These are phyloP conservation scores for Polygonum aviculare DNA, from an alignment of 148 eudicot species.

Conservation along the genomic window DNA sequence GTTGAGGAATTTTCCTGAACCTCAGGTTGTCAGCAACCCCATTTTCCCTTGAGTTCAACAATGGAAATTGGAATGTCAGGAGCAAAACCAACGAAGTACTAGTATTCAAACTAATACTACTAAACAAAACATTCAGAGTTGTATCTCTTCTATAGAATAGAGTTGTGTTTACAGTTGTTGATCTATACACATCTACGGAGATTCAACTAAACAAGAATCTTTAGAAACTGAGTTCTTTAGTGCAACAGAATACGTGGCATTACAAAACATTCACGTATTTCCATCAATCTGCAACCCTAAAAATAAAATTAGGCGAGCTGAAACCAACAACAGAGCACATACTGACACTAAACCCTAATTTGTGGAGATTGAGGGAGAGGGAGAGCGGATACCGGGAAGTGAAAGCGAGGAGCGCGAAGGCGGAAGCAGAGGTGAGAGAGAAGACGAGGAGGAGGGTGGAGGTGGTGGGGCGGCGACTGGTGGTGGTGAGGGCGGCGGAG, in stretches of 20 bases:
- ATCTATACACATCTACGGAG: neutral
- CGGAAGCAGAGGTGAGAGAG: conserved; percentile 47
- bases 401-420: conserved; percentile 33
- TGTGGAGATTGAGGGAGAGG: neutral
- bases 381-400: conserved; percentile 29
- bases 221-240: neutral
- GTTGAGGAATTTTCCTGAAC: conserved; percentile 32
- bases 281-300: neutral
- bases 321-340: neutral
- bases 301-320: neutral
- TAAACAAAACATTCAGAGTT: neutral
- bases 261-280: neutral
- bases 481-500: conserved; percentile 70
- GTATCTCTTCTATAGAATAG: neutral
- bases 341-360: conserved; percentile 2
- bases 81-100: neutral
- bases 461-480: conserved; percentile 62
- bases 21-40: conserved; percentile 32
- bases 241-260: neutral
- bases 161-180: neutral
- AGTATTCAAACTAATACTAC: neutral
- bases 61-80: conserved; percentile 8
- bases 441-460: conserved; percentile 48
- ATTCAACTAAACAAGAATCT: neutral
- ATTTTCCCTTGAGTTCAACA: conserved; percentile 39